phyloP scores from a whole-genome alignment of 768 basidiomycete species.

The Leccinum sublutescens region DNA sequence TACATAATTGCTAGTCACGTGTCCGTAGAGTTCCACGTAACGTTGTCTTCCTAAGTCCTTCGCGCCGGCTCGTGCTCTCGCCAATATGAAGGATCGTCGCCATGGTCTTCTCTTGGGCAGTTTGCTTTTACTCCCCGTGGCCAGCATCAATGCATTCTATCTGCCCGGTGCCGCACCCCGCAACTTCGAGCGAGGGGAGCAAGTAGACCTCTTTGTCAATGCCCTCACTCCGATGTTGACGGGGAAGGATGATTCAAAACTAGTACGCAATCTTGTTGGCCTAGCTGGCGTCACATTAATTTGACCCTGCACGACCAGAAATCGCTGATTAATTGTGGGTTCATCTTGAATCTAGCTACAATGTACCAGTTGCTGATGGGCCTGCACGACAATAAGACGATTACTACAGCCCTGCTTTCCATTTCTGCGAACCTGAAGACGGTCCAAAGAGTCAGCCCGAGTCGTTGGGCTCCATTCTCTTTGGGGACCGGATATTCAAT shows the following conservation, averaged over 20 bases:
- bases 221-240: constrained; percentile 84
- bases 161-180: constrained; percentile 88
- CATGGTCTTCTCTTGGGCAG: constrained; percentile 12
- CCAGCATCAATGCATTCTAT: constrained; percentile 67
- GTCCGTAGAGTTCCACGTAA: constrained; percentile 9
- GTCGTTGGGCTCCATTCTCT: constrained; percentile 89
- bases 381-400: constrained; percentile 56
- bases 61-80: background rate
- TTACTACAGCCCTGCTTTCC: constrained; percentile 85
- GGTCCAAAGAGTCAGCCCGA: constrained; percentile 78
- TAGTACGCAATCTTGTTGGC: constrained; percentile 47
- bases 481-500: constrained; percentile 92
- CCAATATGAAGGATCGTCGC: constrained; percentile 21
- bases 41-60: background rate
- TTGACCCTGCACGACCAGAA: constrained; percentile 46
- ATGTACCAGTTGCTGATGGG: constrained; percentile 6
- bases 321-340: constrained; percentile 84
- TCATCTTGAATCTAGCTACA: background rate
- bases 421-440: constrained; percentile 78
- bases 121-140: constrained; percentile 18
- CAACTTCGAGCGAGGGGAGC: constrained; percentile 72
- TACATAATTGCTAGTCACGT: constrained; percentile 17
- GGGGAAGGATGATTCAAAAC: constrained; percentile 63
- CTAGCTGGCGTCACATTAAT: constrained; percentile 7
- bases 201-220: constrained; percentile 81